These are phyloP conservation scores for Trichoderma koningiopsis DNA, from an alignment of 2,329 filamentous ascomycete genomes.

Conservation along the genomic window DNA sequence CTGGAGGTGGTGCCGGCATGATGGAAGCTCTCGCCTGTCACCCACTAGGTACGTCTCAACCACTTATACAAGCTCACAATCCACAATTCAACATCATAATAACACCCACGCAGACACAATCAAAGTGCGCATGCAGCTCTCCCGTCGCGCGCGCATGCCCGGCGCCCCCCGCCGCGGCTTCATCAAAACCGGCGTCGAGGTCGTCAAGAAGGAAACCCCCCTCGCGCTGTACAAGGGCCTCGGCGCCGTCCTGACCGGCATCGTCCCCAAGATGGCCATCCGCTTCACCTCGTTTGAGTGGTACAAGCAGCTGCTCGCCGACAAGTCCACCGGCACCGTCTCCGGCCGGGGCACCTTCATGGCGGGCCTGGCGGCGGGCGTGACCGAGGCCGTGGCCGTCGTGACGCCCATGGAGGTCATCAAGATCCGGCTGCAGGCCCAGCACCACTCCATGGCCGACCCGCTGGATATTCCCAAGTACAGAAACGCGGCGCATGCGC, in stretches of 20 bases:
- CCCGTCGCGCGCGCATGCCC: constrained; percentile 76
- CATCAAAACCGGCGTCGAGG: constrained; percentile 79
- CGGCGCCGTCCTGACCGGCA: constrained; percentile 93
- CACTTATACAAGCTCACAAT: constrained; percentile 2
- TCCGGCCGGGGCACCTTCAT: constrained; percentile 69
- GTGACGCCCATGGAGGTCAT: constrained; percentile 99
- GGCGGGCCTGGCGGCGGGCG: constrained; percentile 86
- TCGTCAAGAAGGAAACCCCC: constrained; percentile 86
- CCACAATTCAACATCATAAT: background rate
- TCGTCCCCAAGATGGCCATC: constrained; percentile 99
- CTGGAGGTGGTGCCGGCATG: constrained; percentile 96
- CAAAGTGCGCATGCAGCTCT: constrained; percentile 99
- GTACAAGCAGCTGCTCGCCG: constrained; percentile 83
- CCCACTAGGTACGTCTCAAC: constrained; percentile 69
- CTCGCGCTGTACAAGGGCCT: constrained; percentile 96
- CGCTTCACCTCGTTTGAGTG: constrained; percentile 96
- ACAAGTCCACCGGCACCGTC: constrained; percentile 66
- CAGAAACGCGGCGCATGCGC: constrained; percentile 81
- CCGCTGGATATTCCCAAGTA: constrained; percentile 96
- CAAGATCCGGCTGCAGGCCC: constrained; percentile 97
- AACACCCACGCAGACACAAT: constrained; percentile 70
- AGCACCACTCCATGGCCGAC: constrained; percentile 97
- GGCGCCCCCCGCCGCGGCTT: constrained; percentile 89
- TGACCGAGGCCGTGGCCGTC: constrained; percentile 94
- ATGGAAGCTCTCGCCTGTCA: constrained; percentile 98